Evolutionary conservation across 305 asterid genomes (phyloP).

Genomic region (Fraxinus latifolia): DNA sequence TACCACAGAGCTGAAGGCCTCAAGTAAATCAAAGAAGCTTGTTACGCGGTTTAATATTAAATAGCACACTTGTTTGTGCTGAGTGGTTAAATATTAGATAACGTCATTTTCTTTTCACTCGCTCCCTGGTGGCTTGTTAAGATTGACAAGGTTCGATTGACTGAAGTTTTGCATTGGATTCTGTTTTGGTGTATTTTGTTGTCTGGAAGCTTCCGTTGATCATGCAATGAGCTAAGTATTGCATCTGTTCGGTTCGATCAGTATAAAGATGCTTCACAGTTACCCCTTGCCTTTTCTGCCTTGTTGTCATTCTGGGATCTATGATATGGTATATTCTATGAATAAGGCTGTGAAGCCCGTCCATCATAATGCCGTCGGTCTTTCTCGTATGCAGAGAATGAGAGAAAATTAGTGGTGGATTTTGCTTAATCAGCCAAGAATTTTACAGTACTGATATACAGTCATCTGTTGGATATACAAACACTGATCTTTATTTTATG

Average conservation of each 20-base stretch:
- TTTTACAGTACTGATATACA: conserved; percentile 31
- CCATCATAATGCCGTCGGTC: conserved; percentile 36
- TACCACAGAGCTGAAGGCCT: conserved; percentile 44
- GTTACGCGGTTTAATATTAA: conserved; percentile 27
- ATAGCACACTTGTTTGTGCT: conserved; percentile 31
- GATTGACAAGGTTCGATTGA: conserved; percentile 32
- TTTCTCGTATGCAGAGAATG: conserved; percentile 30
- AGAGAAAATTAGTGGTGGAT: conserved; percentile 45
- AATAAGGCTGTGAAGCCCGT: conserved; percentile 51
- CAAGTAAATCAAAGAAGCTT: conserved; percentile 28
- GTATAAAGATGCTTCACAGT: conserved; percentile 39
- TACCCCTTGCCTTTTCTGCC: conserved; percentile 20
- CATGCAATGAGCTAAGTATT: conserved; percentile 29
- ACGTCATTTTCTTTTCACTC: conserved; percentile 24
- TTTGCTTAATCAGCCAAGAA: conserved; percentile 49
- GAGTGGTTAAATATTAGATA: conserved; percentile 27
- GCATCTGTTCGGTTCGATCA: conserved; percentile 28
- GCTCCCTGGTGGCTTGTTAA: conserved; percentile 28
- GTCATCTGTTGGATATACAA: conserved; percentile 24
- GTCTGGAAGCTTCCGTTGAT: conserved; percentile 30
- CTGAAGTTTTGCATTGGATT: conserved; percentile 28
- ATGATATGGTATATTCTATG: conserved; percentile 27
- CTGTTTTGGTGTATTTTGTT: conserved; percentile 1
- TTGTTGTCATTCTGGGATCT: conserved; percentile 24
- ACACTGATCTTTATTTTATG: conserved; percentile 20